A percentile compares a stretch with the other conserved stretches of the same genome.
phyloP scores from a whole-genome alignment of 2,329 filamentous ascomycete species.

The Clonostachys byssicola region DNA sequence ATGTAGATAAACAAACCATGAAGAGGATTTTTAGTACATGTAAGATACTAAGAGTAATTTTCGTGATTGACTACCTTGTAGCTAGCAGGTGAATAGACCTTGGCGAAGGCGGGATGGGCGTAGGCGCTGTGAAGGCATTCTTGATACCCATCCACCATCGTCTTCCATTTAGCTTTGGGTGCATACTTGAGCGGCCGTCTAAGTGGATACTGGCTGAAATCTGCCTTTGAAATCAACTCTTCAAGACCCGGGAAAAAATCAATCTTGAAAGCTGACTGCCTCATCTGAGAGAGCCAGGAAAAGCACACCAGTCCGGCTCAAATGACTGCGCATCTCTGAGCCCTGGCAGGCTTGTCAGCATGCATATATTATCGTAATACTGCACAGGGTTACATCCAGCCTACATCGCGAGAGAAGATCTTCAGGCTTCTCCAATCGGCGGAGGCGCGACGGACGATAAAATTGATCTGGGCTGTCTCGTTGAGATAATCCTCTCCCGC shows the following conservation, averaged over 20 bases:
- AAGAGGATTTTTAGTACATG: slow-evolving; percentile 44
- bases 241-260: slow-evolving; percentile 50
- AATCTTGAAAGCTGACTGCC: slow-evolving; percentile 45
- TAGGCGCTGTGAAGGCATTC: slow-evolving; percentile 57
- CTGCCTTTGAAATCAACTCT: slow-evolving; percentile 38
- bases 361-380: too few species aligned
- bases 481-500: neutral
- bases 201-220: slow-evolving; percentile 49
- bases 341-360: slow-evolving; percentile 2
- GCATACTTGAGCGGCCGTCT: slow-evolving; percentile 49
- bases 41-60: slow-evolving; percentile 52
- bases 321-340: slow-evolving; percentile 7
- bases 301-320: slow-evolving; percentile 47
- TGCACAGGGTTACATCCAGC: too few species aligned
- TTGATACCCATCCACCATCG: slow-evolving; percentile 55
- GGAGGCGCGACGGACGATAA: neutral
- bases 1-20: slow-evolving; percentile 55
- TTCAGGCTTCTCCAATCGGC: neutral
- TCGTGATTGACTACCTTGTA: slow-evolving; percentile 49
- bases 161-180: slow-evolving; percentile 56
- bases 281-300: slow-evolving; percentile 42
- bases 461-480: neutral
- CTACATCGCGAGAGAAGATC: neutral
- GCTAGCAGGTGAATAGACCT: slow-evolving; percentile 49
- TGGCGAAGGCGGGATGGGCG: slow-evolving; percentile 50